phyloP scores from a whole-genome alignment of 495 filamentous ascomycete species.

The Clohesyomyces aquaticus region DNA sequence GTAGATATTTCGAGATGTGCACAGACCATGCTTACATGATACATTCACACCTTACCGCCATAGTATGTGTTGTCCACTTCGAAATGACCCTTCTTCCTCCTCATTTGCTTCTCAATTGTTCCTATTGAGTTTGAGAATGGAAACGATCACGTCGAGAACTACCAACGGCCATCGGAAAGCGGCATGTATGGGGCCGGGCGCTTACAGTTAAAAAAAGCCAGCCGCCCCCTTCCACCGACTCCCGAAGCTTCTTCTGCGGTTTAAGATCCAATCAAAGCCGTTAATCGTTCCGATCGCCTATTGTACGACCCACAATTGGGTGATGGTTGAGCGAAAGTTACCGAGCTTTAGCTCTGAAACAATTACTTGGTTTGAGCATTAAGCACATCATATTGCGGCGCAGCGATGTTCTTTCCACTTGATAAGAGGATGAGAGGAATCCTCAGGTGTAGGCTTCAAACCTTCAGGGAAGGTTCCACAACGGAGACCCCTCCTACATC shows the following conservation, averaged over 20 bases:
- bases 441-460: neutral
- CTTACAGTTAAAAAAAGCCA: neutral
- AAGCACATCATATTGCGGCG: slow-evolving; percentile 19
- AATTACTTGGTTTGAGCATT: neutral
- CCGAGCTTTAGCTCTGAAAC: slow-evolving; percentile 7
- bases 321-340: neutral
- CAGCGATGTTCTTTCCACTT: slow-evolving; percentile 1
- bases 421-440: slow-evolving; percentile 18
- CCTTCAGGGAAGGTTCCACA: slow-evolving; percentile 4
- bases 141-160: too few species aligned
- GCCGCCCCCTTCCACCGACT: neutral
- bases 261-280: slow-evolving; percentile 8
- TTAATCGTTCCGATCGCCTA: too few species aligned
- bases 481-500: neutral
- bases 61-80: too few species aligned
- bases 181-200: neutral
- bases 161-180: neutral
- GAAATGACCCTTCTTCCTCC: too few species aligned
- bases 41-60: too few species aligned
- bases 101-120: too few species aligned
- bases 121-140: too few species aligned
- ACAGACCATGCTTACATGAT: too few species aligned
- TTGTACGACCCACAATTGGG: neutral
- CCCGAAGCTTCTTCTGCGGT: neutral
- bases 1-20: too few species aligned